Percentiles rank a stretch among this genome's conserved stretches.
phyloP scores from a whole-genome alignment of 441 rosid genomes.

The Iberis amara region DNA sequence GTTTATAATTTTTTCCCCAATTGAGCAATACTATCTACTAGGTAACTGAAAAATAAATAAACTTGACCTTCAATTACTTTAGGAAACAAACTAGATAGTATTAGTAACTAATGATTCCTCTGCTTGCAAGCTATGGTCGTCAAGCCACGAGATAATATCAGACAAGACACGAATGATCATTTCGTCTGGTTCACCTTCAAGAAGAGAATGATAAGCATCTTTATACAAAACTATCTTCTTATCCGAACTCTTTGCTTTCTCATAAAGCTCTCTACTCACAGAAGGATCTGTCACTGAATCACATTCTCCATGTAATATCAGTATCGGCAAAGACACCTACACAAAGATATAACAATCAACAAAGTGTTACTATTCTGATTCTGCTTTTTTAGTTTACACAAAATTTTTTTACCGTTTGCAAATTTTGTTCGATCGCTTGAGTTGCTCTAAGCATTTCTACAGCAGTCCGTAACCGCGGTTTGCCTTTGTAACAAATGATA shows the following conservation, averaged over 20 bases:
- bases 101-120: slow-evolving; percentile 9
- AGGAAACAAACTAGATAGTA: slow-evolving; percentile 1
- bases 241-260: slow-evolving; percentile 74
- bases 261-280: slow-evolving; percentile 68
- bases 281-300: slow-evolving; percentile 85
- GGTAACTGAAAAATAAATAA: neutral
- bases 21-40: neutral
- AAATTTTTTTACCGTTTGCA: slow-evolving; percentile 44
- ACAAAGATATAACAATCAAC: neutral
- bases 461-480: slow-evolving; percentile 72
- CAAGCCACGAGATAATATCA: slow-evolving; percentile 78
- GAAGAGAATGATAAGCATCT: slow-evolving; percentile 67
- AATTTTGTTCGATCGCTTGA: slow-evolving; percentile 55
- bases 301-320: slow-evolving; percentile 77
- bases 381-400: neutral
- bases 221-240: slow-evolving; percentile 60
- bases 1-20: too few species aligned
- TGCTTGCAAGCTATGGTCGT: slow-evolving; percentile 37
- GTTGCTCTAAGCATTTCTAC: slow-evolving; percentile 72
- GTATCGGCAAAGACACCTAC: slow-evolving; percentile 73
- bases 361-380: neutral
- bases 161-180: slow-evolving; percentile 52
- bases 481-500: slow-evolving; percentile 65
- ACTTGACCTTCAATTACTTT: neutral
- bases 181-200: slow-evolving; percentile 88